Evolutionary conservation across 2,329 filamentous ascomycete species (phyloP).

Genomic region (Colletotrichum karsti): DNA sequence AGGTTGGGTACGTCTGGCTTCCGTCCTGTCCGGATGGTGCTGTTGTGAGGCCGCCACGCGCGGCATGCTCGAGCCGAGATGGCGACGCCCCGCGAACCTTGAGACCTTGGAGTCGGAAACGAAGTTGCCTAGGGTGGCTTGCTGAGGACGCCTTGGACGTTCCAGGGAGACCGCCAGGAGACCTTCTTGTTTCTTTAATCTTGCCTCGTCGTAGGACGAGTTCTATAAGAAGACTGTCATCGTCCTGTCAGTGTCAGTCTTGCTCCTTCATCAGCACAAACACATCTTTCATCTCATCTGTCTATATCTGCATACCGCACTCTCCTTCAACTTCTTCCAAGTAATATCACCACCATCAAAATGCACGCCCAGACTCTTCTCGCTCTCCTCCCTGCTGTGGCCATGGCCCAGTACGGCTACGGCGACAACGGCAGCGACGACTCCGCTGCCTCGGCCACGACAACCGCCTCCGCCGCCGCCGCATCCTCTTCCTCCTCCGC

Average conservation of each 20-base stretch:
- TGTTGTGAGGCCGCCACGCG: constrained; percentile 1
- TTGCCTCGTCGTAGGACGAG: neutral
- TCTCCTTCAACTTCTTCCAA: neutral
- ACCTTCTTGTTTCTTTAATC: neutral
- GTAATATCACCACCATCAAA: neutral
- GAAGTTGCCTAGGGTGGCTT: neutral
- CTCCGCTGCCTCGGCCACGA: neutral
- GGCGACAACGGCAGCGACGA: neutral
- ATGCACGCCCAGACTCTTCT: constrained; percentile 24
- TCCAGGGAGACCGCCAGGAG: neutral
- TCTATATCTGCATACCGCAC: neutral
- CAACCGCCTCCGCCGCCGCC: constrained; percentile 3
- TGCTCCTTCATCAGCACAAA: neutral
- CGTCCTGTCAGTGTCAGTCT: neutral
- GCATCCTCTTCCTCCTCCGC: neutral
- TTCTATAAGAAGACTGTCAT: constrained; percentile 9
- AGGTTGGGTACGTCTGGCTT: neutral
- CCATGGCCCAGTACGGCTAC: constrained; percentile 19
- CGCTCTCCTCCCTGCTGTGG: constrained; percentile 21
- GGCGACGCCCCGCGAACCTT: neutral
- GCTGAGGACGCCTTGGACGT: neutral
- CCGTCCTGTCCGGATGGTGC: neutral
- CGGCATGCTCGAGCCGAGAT: neutral
- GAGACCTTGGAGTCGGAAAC: neutral
- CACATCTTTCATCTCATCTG: neutral